phyloP scores from a whole-genome alignment of 2,329 filamentous ascomycete genomes.

The Aspergillus fumigatiaffinis region DNA sequence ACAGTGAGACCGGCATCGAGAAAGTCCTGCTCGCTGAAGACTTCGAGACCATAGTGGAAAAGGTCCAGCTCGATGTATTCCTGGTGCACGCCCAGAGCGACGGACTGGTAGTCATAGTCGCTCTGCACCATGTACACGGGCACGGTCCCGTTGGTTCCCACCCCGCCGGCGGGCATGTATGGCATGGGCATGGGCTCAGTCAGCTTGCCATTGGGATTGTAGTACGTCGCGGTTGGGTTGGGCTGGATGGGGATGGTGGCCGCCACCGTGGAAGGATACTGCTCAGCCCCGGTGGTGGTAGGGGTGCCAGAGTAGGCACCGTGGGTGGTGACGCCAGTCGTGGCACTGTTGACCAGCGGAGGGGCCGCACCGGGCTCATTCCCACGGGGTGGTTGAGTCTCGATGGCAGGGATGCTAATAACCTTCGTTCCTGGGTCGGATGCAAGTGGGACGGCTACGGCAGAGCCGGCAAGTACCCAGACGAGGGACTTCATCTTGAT shows the following conservation, averaged over 20 bases:
- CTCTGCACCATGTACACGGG: background rate
- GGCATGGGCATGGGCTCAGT: background rate
- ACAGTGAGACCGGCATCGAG: background rate
- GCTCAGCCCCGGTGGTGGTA: background rate
- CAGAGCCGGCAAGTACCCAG: no score
- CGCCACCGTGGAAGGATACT: background rate
- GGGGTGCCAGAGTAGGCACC: background rate
- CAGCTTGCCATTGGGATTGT: background rate
- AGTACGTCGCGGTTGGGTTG: background rate
- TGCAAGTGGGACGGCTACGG: no score
- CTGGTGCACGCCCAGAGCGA: background rate
- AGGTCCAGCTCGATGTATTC: background rate
- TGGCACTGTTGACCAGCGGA: no score
- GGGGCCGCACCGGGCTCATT: no score
- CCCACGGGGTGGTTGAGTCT: no score
- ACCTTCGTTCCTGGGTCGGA: no score
- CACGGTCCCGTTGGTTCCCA: background rate
- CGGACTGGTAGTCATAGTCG: background rate
- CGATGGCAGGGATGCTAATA: no score
- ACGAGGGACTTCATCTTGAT: no score
- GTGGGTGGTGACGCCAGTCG: background rate
- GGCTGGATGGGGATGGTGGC: background rate
- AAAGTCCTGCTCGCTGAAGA: background rate
- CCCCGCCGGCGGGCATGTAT: background rate
- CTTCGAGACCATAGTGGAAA: background rate